Base-by-base conservation (phyloP, 257 asterid species). In the Agastache rugosa region DNA sequence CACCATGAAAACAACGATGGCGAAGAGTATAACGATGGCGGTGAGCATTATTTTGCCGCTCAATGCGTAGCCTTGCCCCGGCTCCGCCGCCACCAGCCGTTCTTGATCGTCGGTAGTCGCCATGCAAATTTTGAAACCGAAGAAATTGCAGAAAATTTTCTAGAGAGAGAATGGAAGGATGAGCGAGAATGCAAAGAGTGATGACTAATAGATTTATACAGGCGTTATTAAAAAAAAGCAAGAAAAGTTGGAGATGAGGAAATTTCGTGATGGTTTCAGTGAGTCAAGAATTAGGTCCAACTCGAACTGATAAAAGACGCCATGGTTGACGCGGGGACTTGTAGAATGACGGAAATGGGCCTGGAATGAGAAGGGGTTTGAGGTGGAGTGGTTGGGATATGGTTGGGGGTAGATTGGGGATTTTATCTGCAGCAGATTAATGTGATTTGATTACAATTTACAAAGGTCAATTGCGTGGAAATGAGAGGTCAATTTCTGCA, bases 31-130 rank as follows among this genome's bases (percentile, higher is more conserved):
- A 3, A 86, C 67, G 0, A 88, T 87, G 17, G 96, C 87, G 74
- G 85, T 79, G 6, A 90, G 85, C 96, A 92, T 90, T 27, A 90
- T 87, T 69, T 85, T 90, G 0, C 96, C 96, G n/a, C 92, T 83
- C 55, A 88, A 47, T 0, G 84, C 93, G 79, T 79, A 92, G 23
- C 76, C 84, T 12, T 62, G 79, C 2, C 68, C 76, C 8, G 80
- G 51, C 15, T 74, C 69, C 0, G 50, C 3, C 19, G 31, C 59
- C 0, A n/a, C 11, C 63, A 1, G 67, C 22, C 2, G 17, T 1
- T 22, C 63, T 14, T 11, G 63, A 22, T 47, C 65, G 11, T 64
- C 77, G 27, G 10, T n/a, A 6, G 37, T 11, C 16, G 50, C 69
- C 77, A 73, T 80, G 67, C 74, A 72, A 60, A 47, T 25, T 5